These are phyloP conservation scores for Fusarium marasasianum DNA, from an alignment of 2,329 filamentous ascomycete species.

Conservation along the genomic window DNA sequence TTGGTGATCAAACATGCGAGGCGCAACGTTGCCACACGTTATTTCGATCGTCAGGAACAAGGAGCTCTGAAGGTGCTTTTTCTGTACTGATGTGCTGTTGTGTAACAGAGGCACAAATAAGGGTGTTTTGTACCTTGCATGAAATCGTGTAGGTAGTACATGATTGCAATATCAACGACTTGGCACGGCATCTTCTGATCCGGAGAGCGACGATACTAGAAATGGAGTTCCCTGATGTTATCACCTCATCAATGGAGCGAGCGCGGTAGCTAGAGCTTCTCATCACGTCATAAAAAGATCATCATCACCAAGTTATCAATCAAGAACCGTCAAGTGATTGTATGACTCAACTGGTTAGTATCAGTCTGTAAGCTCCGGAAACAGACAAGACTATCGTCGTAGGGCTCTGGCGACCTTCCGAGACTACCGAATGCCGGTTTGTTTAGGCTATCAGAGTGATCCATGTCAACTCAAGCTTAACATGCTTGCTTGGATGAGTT, in stretches of 20 bases:
- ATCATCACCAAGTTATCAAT: not conserved
- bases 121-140: not conserved
- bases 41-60: conserved; percentile 27
- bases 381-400: not conserved
- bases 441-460: not conserved
- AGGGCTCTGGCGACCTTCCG: not conserved
- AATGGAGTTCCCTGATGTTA: not conserved
- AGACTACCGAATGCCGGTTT: not conserved
- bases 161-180: not conserved
- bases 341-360: not conserved
- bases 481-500: not conserved
- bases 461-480: not conserved
- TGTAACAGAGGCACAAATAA: conserved; percentile 5
- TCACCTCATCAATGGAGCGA: not conserved
- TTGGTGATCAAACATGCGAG: not conserved
- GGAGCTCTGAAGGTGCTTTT: not conserved
- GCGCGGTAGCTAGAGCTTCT: not conserved
- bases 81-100: not conserved
- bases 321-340: not conserved
- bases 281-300: not conserved
- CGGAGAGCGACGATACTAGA: not conserved
- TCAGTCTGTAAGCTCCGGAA: not conserved
- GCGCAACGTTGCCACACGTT: not conserved
- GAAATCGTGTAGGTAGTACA: not conserved
- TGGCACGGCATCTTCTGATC: conserved; percentile 5